A percentile compares a stretch with the other conserved stretches of the same genome.
phyloP scores from a whole-genome alignment of 2,329 filamentous ascomycete genomes.

The Sclerotinia nivalis region DNA sequence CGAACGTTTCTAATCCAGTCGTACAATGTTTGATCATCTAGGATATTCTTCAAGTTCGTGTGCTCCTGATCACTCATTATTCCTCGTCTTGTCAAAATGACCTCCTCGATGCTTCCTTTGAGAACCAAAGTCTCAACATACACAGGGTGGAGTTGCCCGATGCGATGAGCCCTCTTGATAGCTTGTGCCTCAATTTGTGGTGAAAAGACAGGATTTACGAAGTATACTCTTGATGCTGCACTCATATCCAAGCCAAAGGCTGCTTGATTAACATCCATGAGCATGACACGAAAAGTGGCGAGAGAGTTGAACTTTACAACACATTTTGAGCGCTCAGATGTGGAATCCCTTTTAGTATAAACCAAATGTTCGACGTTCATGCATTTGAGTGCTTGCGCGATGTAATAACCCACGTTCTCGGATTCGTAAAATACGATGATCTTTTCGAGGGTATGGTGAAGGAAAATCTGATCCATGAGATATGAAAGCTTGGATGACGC shows the following conservation, averaged over 20 bases:
- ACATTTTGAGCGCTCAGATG: slow-evolving; percentile 68
- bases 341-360: slow-evolving; percentile 64
- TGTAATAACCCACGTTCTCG: slow-evolving; percentile 82
- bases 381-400: slow-evolving; percentile 80
- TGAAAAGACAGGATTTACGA: slow-evolving; percentile 84
- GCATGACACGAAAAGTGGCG: slow-evolving; percentile 58
- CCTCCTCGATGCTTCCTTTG: slow-evolving; percentile 78
- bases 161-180: slow-evolving; percentile 84
- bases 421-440: slow-evolving; percentile 92
- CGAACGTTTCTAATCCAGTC: slow-evolving; percentile 58
- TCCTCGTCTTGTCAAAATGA: slow-evolving; percentile 51
- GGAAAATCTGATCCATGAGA: slow-evolving; percentile 69
- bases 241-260: slow-evolving; percentile 86
- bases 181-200: slow-evolving; percentile 86
- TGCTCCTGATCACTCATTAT: slow-evolving; percentile 51
- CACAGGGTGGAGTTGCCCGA: slow-evolving; percentile 78
- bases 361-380: slow-evolving; percentile 63
- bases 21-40: slow-evolving; percentile 59
- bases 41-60: slow-evolving; percentile 54
- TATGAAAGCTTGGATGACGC: slow-evolving; percentile 87
- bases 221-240: slow-evolving; percentile 81
- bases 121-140: slow-evolving; percentile 85
- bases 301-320: slow-evolving; percentile 70
- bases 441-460: slow-evolving; percentile 72
- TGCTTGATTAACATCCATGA: slow-evolving; percentile 90